A percentile compares a stretch with the other conserved stretches of the same genome.
Evolutionary conservation across 306 rosid species (phyloP).

Genomic region (Sesbania bispinosa): DNA sequence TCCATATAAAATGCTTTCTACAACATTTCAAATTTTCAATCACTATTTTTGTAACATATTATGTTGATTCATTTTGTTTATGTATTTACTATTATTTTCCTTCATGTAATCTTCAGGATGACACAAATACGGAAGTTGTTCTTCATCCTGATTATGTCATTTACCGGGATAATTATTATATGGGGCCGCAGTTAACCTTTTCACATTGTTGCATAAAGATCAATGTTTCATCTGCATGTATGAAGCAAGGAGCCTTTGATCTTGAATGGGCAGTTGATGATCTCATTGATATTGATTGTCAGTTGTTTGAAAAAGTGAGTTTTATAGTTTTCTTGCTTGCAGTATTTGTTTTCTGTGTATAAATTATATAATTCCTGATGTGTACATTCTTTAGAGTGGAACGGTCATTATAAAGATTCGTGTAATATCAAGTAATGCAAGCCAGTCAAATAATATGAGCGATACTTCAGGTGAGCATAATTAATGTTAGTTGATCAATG

Average conservation of each 20-base stretch:
- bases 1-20: constrained; percentile 6
- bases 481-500: neutral
- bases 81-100: constrained; percentile 21
- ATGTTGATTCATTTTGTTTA: constrained; percentile 12
- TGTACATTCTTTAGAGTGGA: constrained; percentile 53
- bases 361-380: constrained; percentile 25
- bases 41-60: neutral
- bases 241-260: constrained; percentile 41
- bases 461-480: constrained; percentile 59
- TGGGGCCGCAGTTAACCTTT: constrained; percentile 56
- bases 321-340: neutral
- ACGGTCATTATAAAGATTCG: constrained; percentile 58
- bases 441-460: constrained; percentile 30
- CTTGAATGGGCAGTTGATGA: constrained; percentile 73
- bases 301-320: constrained; percentile 68
- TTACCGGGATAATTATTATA: constrained; percentile 65
- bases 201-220: constrained; percentile 60
- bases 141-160: constrained; percentile 78
- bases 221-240: constrained; percentile 42
- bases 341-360: constrained; percentile 17
- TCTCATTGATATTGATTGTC: constrained; percentile 57
- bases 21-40: neutral
- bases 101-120: constrained; percentile 60
- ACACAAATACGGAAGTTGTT: constrained; percentile 49
- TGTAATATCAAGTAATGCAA: constrained; percentile 49